phyloP scores from a whole-genome alignment of 2,329 filamentous ascomycete species.

The Aspergillus uvarum region DNA sequence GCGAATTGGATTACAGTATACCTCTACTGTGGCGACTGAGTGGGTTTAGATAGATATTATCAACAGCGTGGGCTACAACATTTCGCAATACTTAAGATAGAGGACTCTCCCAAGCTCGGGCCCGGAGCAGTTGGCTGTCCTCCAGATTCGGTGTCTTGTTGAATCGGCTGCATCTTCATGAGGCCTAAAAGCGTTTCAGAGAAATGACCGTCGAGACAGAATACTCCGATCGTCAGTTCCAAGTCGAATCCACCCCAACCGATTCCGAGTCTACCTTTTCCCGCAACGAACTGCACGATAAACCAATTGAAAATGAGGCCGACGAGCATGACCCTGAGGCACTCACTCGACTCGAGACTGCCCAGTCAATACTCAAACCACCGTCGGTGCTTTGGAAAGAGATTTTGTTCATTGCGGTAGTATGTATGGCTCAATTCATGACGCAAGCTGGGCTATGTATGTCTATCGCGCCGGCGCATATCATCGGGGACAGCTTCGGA shows the following conservation, averaged over 20 bases:
- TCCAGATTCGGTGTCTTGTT: background rate
- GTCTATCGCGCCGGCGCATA: conserved; percentile 49
- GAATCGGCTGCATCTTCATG: background rate
- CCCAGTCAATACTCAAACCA: conserved; percentile 15
- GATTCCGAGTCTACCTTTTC: background rate
- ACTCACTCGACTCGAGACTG: conserved; percentile 16
- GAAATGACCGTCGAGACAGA: background rate
- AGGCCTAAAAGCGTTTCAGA: background rate
- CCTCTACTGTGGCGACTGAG: background rate
- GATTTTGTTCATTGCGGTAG: conserved; percentile 29
- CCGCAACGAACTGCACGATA: conserved; percentile 5
- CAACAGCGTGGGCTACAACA: background rate
- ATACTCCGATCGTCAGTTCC: background rate
- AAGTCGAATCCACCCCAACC: background rate
- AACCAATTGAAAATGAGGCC: background rate
- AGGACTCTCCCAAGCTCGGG: background rate
- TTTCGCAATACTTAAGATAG: background rate
- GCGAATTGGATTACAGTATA: background rate
- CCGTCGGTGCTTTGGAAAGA: conserved; percentile 24
- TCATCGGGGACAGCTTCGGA: conserved; percentile 50
- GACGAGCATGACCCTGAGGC: conserved; percentile 14
- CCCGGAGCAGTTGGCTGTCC: background rate
- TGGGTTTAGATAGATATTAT: background rate
- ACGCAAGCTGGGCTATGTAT: conserved; percentile 50
- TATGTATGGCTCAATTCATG: conserved; percentile 39